Percentiles rank a stretch among this genome's conserved stretches.
Evolutionary conservation across 768 basidiomycete genomes (phyloP).

Genomic region (Boletus coccyginus): DNA sequence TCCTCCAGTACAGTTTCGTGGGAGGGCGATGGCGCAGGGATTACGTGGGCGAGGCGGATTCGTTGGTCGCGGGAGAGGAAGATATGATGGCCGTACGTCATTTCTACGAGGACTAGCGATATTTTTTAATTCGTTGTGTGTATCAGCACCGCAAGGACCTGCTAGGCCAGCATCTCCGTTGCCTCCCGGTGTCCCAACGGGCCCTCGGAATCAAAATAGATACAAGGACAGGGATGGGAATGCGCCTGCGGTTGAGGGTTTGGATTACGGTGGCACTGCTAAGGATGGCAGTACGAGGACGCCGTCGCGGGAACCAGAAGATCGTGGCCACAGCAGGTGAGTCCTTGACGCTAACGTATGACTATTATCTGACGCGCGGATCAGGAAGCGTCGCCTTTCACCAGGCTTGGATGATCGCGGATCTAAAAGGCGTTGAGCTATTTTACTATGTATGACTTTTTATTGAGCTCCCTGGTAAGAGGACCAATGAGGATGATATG

Average conservation of each 20-base stretch:
- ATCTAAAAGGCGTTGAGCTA: slow-evolving; percentile 65
- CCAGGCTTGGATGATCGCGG: slow-evolving; percentile 71
- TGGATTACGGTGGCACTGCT: slow-evolving; percentile 74
- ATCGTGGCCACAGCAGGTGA: slow-evolving; percentile 58
- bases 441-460: slow-evolving; percentile 24
- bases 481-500: no score
- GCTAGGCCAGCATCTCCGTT: slow-evolving; percentile 81
- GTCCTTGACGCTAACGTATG: slow-evolving; percentile 13
- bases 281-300: slow-evolving; percentile 47
- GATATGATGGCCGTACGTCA: slow-evolving; percentile 40
- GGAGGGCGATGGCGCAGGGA: slow-evolving; percentile 41
- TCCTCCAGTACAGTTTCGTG: slow-evolving; percentile 42
- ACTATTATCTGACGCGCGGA: slow-evolving; percentile 1
- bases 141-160: slow-evolving; percentile 46
- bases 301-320: slow-evolving; percentile 66
- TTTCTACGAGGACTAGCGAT: neutral
- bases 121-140: slow-evolving; percentile 1
- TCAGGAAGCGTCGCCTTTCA: slow-evolving; percentile 71
- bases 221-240: slow-evolving; percentile 88
- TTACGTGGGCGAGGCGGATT: slow-evolving; percentile 45
- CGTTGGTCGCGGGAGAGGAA: slow-evolving; percentile 36
- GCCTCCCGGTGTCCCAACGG: slow-evolving; percentile 84
- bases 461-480: slow-evolving; percentile 23
- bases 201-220: slow-evolving; percentile 84
- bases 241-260: slow-evolving; percentile 82